Conservation (phyloP, 169 alveolate genomes). For the Plasmodium inui region DNA sequence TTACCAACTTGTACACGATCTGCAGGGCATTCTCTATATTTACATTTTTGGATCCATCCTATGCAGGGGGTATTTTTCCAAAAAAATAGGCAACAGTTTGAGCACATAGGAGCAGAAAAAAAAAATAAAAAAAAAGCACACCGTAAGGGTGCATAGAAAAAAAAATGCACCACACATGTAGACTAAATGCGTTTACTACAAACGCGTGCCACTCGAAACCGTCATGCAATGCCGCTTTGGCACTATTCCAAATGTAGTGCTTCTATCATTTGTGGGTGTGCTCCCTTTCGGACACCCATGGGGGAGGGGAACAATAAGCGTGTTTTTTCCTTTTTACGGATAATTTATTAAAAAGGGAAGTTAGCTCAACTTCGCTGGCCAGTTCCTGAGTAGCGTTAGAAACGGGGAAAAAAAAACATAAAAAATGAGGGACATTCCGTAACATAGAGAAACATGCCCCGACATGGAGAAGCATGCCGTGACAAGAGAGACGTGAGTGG, state of each 20-base stretch:
- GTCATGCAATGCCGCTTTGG: too few species aligned
- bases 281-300: neutral
- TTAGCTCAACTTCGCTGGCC: conserved; percentile 30
- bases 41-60: conserved; percentile 62
- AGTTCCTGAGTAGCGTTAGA: conserved; percentile 21
- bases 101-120: neutral
- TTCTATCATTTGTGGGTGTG: neutral
- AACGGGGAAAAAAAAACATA: neutral
- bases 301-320: neutral
- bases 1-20: conserved; percentile 57
- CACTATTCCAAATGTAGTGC: neutral
- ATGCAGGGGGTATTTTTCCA: neutral
- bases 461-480: neutral
- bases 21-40: conserved; percentile 19
- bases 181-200: neutral
- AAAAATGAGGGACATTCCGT: neutral
- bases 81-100: neutral
- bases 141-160: too few species aligned
- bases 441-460: neutral
- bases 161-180: neutral
- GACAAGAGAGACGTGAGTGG: neutral
- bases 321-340: conserved; percentile 19
- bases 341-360: conserved; percentile 63
- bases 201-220: neutral
- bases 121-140: neutral